Percentiles rank a stretch among this genome's conserved stretches.
phyloP scores from a whole-genome alignment of 1,139 yeast species.

The Yamadazyma triangularis region DNA sequence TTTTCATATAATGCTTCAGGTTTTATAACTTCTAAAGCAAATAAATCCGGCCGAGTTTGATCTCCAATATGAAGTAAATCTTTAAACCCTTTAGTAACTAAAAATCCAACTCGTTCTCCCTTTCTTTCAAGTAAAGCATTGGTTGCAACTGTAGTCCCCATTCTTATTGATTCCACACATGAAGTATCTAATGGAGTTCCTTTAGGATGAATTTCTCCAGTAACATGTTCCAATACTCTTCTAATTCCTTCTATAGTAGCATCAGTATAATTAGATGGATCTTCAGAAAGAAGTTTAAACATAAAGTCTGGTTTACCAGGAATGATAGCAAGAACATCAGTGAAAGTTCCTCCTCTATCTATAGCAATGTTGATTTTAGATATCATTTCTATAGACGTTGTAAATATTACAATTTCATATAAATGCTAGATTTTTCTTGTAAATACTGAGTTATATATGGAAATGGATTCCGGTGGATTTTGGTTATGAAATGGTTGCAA shows the following conservation, averaged over 20 bases:
- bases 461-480: not conserved
- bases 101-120: constrained; percentile 58
- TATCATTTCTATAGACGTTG: too few species aligned
- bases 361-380: constrained; percentile 14
- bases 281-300: constrained; percentile 17
- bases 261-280: constrained; percentile 17
- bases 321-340: constrained; percentile 15
- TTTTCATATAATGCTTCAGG: constrained; percentile 55
- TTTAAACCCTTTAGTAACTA: constrained; percentile 60
- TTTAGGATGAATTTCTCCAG: constrained; percentile 10
- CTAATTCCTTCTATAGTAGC: constrained; percentile 20
- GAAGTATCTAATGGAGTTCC: constrained; percentile 20
- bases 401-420: not conserved
- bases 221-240: constrained; percentile 14
- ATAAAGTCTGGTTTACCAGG: constrained; percentile 10
- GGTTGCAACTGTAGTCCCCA: constrained; percentile 84
- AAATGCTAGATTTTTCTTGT: not conserved
- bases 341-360: constrained; percentile 20
- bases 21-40: constrained; percentile 55
- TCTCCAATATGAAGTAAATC: constrained; percentile 64
- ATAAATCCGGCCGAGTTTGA: constrained; percentile 68
- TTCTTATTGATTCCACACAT: constrained; percentile 46
- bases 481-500: too few species aligned
- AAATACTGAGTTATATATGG: too few species aligned
- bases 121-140: constrained; percentile 66